phyloP scores from a whole-genome alignment of 768 basidiomycete species.

The Dentipellis sp. region DNA sequence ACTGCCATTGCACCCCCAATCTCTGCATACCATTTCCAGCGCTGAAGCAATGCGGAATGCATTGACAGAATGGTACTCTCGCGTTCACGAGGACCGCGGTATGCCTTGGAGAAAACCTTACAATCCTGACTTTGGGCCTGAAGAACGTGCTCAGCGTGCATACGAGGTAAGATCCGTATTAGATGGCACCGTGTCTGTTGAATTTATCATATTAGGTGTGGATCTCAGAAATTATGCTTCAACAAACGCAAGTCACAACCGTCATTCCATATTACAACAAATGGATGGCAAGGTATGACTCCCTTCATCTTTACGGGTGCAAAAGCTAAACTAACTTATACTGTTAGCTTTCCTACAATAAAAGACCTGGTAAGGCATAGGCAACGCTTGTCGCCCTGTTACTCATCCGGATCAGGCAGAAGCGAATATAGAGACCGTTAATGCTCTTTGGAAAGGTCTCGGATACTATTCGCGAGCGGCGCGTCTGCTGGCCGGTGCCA shows the following conservation, averaged over 20 bases:
- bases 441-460: conserved; percentile 84
- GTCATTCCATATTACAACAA: conserved; percentile 90
- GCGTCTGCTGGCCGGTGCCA: conserved; percentile 74
- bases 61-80: conserved; percentile 63
- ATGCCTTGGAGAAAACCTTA: conserved; percentile 92
- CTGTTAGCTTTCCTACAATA: conserved; percentile 70
- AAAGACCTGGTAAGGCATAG: conserved; percentile 43
- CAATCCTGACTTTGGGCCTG: conserved; percentile 38
- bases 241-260: conserved; percentile 89
- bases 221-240: conserved; percentile 92
- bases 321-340: not conserved
- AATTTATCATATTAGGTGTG: conserved; percentile 46
- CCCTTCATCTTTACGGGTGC: not conserved
- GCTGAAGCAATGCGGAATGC: conserved; percentile 35
- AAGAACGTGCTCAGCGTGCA: conserved; percentile 73
- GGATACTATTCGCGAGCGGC: conserved; percentile 87
- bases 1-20: conserved; percentile 29
- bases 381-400: conserved; percentile 1
- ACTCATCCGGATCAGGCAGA: conserved; percentile 33
- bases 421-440: conserved; percentile 76
- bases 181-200: not conserved
- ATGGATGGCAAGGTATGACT: conserved; percentile 73
- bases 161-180: conserved; percentile 62
- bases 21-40: conserved; percentile 38
- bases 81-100: conserved; percentile 53